These are phyloP conservation scores for Cercospora beticola DNA, from an alignment of 2,329 filamentous ascomycete genomes.

Conservation along the genomic window DNA sequence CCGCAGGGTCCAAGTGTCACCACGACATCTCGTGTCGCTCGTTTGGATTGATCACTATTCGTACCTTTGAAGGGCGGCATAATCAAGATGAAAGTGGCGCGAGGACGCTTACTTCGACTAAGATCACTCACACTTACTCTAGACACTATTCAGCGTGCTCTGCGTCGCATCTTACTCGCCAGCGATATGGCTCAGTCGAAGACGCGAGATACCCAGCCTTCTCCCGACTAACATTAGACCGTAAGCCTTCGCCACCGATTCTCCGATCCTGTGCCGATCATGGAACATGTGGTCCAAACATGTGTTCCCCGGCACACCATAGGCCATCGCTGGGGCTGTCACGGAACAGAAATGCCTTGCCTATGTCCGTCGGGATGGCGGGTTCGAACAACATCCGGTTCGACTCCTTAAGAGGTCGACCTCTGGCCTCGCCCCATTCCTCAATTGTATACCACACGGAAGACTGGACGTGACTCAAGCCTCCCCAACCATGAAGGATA, in stretches of 20 bases:
- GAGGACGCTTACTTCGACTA: not conserved
- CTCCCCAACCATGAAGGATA: not conserved
- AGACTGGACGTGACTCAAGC: not conserved
- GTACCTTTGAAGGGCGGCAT: not conserved
- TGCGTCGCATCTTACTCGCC: not conserved
- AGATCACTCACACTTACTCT: not conserved
- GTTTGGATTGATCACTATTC: not conserved
- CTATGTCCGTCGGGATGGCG: not conserved
- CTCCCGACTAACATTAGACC: not conserved
- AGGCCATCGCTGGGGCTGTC: not conserved
- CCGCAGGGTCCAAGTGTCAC: not conserved
- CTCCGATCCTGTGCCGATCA: not conserved
- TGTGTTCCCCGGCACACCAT: not conserved
- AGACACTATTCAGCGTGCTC: not conserved
- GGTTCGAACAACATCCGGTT: not conserved
- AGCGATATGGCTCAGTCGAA: not conserved
- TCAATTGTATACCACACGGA: not conserved
- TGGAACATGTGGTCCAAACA: not conserved
- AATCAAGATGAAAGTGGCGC: not conserved
- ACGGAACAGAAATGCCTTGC: not conserved
- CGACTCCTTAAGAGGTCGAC: not conserved
- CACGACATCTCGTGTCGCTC: not conserved
- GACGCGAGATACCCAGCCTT: not conserved
- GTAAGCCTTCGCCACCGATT: not conserved
- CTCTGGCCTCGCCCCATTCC: not conserved